These are phyloP conservation scores for Dionaea muscipula DNA, from an alignment of 179 eudicot species.

Conservation along the genomic window DNA sequence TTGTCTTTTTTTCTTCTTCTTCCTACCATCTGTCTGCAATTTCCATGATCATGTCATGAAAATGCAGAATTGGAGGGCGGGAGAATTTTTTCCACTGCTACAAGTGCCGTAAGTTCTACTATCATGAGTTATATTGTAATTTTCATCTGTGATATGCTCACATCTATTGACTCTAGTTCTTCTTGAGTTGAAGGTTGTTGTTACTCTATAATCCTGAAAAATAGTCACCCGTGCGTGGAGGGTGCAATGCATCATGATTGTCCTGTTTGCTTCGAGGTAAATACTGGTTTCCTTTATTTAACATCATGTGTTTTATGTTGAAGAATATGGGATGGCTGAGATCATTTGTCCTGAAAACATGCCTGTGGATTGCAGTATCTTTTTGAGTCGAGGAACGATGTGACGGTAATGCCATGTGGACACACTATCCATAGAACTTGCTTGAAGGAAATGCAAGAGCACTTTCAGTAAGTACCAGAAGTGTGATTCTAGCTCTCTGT, in stretches of 20 bases:
- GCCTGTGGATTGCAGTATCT: conserved; percentile 40
- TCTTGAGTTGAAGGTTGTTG: conserved; percentile 42
- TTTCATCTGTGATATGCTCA: neutral
- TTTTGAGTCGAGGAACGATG: conserved; percentile 62
- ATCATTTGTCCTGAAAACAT: neutral
- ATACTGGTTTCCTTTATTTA: neutral
- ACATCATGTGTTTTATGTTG: neutral
- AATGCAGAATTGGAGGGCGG: conserved; percentile 55
- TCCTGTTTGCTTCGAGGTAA: conserved; percentile 92
- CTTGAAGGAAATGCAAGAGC: conserved; percentile 80
- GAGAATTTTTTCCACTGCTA: conserved; percentile 71
- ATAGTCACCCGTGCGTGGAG: conserved; percentile 74
- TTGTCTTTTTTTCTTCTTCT: conserved; percentile 2
- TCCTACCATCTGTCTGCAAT: neutral
- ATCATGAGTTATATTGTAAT: neutral
- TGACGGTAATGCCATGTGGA: conserved; percentile 66
- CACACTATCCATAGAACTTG: conserved; percentile 75
- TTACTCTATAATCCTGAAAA: conserved; percentile 47
- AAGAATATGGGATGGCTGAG: neutral
- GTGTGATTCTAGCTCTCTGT: too few relatives aligned
- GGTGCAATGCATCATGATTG: conserved; percentile 96
- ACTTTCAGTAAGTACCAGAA: conserved; percentile 47
- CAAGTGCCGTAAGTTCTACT: conserved; percentile 43
- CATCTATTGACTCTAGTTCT: neutral
- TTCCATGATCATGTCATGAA: conserved; percentile 1